phyloP scores from a whole-genome alignment of 352 stramenopile species.

The Globisporangium rhizosaccharum region DNA sequence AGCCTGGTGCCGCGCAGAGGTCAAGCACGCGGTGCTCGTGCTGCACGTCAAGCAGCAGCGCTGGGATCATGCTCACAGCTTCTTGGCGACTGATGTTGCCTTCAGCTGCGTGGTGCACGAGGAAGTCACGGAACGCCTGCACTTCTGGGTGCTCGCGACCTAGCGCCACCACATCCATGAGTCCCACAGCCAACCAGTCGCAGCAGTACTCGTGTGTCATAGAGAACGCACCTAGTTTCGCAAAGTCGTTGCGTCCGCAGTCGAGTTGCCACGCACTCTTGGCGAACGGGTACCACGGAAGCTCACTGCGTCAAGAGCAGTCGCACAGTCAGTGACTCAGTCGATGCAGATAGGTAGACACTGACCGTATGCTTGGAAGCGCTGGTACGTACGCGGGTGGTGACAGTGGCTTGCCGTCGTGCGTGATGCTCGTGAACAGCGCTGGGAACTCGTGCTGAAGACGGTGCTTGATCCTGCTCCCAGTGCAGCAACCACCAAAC shows the following conservation, averaged over 20 bases:
- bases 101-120: slow-evolving; percentile 88
- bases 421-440: slow-evolving; percentile 27
- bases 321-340: neutral
- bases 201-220: neutral
- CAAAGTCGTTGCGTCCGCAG: slow-evolving; percentile 56
- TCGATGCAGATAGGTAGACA: neutral
- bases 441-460: slow-evolving; percentile 40
- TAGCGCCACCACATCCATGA: slow-evolving; percentile 4
- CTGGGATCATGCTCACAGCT: slow-evolving; percentile 96
- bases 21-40: slow-evolving; percentile 73
- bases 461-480: slow-evolving; percentile 35
- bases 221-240: slow-evolving; percentile 33
- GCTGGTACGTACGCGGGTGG: slow-evolving; percentile 23
- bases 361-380: neutral
- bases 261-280: slow-evolving; percentile 71
- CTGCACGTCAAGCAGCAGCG: slow-evolving; percentile 93
- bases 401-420: slow-evolving; percentile 25
- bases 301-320: slow-evolving; percentile 19
- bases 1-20: slow-evolving; percentile 92
- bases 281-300: slow-evolving; percentile 54
- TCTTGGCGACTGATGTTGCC: slow-evolving; percentile 96
- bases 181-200: too few species aligned
- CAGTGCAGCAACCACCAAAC: neutral
- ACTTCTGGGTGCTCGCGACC: slow-evolving; percentile 54
- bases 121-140: slow-evolving; percentile 87